phyloP scores from a whole-genome alignment of 257 asterid genomes.

The Nicotiana tomentosiformis region DNA sequence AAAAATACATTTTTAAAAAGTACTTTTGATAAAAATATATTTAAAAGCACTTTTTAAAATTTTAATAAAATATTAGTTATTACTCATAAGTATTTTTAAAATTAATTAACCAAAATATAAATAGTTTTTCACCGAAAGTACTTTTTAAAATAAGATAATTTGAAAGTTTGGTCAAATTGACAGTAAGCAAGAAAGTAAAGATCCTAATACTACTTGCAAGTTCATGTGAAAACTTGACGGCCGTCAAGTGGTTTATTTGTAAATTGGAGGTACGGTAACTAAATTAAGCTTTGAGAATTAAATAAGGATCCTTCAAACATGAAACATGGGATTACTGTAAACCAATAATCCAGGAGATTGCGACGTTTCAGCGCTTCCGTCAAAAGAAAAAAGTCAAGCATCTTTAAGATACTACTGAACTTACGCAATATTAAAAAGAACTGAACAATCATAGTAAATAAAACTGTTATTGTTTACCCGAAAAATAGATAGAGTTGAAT shows the following conservation, averaged over 20 bases:
- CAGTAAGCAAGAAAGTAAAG: no score
- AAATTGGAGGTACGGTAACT: no score
- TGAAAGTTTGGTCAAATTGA: no score
- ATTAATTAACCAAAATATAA: no score
- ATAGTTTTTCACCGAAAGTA: no score
- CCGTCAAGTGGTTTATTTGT: not conserved
- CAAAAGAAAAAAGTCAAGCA: not conserved
- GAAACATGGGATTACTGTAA: not conserved
- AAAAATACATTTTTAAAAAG: no score
- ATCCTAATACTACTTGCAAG: not conserved
- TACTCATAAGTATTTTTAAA: rapidly evolving
- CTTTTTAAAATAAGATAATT: no score
- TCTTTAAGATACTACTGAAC: not conserved
- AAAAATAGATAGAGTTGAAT: no score
- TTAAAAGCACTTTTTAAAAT: no score
- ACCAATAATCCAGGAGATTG: not conserved
- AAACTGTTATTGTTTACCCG: no score
- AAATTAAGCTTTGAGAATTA: not conserved
- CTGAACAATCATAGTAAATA: not conserved
- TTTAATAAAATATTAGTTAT: no score
- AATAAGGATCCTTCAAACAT: not conserved
- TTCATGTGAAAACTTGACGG: not conserved
- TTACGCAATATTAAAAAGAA: not conserved
- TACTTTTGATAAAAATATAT: no score
- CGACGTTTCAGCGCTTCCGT: not conserved